These are phyloP conservation scores for Penicillium bialowiezense DNA, from an alignment of 495 filamentous ascomycete genomes.

Conservation along the genomic window DNA sequence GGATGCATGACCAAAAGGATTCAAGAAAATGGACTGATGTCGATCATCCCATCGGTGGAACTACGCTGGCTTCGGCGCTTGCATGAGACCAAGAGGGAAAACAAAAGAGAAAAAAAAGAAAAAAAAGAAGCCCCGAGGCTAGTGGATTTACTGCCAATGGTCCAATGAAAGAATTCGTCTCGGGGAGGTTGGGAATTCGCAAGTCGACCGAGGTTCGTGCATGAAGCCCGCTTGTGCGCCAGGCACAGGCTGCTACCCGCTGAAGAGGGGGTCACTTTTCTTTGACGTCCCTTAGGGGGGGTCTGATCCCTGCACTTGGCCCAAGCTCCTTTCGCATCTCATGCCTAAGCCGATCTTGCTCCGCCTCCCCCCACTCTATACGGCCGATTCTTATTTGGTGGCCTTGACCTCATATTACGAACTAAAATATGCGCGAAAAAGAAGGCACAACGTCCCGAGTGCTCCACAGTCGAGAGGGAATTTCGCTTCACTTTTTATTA, in stretches of 20 bases:
- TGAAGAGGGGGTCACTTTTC: constrained; percentile 6
- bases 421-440: constrained; percentile 5
- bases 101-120: too few species aligned
- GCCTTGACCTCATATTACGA: constrained; percentile 8
- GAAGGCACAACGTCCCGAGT: constrained; percentile 12
- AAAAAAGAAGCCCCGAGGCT: constrained; percentile 17
- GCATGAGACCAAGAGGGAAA: too few species aligned
- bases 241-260: constrained; percentile 24
- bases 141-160: constrained; percentile 21
- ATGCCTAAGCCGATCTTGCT: constrained; percentile 28
- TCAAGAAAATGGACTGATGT: constrained; percentile 12
- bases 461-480: constrained; percentile 24
- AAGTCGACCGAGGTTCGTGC: constrained; percentile 29
- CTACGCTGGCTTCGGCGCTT: constrained; percentile 21
- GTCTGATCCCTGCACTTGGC: constrained; percentile 25
- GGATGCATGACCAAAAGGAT: constrained; percentile 11
- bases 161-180: constrained; percentile 40
- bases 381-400: constrained; percentile 13
- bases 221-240: constrained; percentile 28
- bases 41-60: constrained; percentile 22
- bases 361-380: constrained; percentile 25
- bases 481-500: constrained; percentile 12
- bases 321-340: constrained; percentile 32
- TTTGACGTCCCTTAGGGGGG: constrained; percentile 7
- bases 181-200: constrained; percentile 25